A percentile compares a stretch with the other conserved stretches of the same genome.
Conservation (phyloP, 495 filamentous ascomycete species). For the Bacidia gigantensis region DNA sequence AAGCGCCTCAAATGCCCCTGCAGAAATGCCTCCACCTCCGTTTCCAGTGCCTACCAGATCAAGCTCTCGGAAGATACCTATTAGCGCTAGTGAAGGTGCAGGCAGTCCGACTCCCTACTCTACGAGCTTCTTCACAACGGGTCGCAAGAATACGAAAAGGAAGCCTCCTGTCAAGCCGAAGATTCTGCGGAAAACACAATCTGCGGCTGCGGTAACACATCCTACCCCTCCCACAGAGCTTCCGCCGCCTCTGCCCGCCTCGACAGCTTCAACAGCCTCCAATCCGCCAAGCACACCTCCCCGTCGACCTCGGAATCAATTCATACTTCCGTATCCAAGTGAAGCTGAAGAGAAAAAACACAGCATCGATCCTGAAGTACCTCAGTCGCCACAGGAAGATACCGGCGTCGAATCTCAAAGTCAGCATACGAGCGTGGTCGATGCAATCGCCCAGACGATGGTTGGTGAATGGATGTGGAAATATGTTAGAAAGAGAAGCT, state of each 20-base stretch:
- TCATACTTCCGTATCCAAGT: constrained; percentile 8
- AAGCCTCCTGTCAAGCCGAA: constrained; percentile 26
- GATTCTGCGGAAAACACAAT: constrained; percentile 65
- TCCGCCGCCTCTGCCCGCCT: constrained; percentile 38
- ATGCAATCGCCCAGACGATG: constrained; percentile 97
- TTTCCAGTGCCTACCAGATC: constrained; percentile 84
- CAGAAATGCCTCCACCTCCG: constrained; percentile 44
- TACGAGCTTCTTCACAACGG: constrained; percentile 31
- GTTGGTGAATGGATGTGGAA: constrained; percentile 99
- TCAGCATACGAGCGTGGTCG: constrained; percentile 75
- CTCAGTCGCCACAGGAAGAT: constrained; percentile 20
- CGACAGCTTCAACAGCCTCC: constrained; percentile 50
- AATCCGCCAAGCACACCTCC: constrained; percentile 61
- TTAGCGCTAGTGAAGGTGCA: constrained; percentile 61
- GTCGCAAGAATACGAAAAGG: constrained; percentile 16
- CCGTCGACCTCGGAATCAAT: constrained; percentile 50
- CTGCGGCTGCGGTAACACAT: constrained; percentile 57
- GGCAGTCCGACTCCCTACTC: constrained; percentile 59
- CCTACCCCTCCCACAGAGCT: constrained; percentile 10
- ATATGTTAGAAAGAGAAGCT: constrained; percentile 83
- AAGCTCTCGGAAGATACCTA: constrained; percentile 66
- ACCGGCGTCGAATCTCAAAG: constrained; percentile 36
- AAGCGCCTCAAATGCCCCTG: constrained; percentile 49
- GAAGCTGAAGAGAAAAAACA: constrained; percentile 7
- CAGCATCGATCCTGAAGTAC: constrained; percentile 42